Percentiles rank a stretch among this genome's conserved stretches.
These are phyloP conservation scores for Sequoiadendron giganteum DNA, from an alignment of 75 land plant genomes.

Conservation along the genomic window DNA sequence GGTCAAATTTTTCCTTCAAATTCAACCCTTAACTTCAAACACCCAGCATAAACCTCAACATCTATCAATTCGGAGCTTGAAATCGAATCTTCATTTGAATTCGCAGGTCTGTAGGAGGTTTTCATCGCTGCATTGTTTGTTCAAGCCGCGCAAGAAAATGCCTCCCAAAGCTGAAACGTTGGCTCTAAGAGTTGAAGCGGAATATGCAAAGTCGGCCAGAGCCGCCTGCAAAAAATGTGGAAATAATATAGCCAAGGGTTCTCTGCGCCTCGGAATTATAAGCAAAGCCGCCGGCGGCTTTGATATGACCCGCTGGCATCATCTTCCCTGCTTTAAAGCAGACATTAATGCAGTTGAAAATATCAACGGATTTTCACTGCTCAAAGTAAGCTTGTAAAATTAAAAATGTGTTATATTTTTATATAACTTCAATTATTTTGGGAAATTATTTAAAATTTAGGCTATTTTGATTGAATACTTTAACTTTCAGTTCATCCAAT, in stretches of 20 bases:
- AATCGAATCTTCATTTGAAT: background rate
- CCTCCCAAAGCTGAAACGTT: conserved; percentile 13
- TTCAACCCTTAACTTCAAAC: background rate
- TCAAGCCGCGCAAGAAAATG: background rate
- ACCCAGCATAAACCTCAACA: background rate
- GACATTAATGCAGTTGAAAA: conserved; percentile 27
- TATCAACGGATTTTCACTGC: conserved; percentile 49
- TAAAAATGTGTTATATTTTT: background rate
- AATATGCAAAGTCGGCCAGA: conserved; percentile 83
- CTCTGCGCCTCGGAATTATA: conserved; percentile 54
- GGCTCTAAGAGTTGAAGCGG: conserved; percentile 44
- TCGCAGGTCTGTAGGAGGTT: background rate
- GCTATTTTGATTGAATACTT: too few species aligned
- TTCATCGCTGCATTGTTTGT: background rate
- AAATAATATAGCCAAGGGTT: conserved; percentile 37
- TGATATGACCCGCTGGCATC: conserved; percentile 69
- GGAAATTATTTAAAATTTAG: background rate
- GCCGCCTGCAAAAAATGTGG: conserved; percentile 78
- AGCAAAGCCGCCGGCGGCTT: conserved; percentile 52
- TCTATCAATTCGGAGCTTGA: background rate
- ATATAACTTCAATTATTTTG: background rate
- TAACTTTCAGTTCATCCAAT: too few species aligned
- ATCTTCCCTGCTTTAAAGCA: conserved; percentile 42
- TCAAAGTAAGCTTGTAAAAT: conserved; percentile 37
- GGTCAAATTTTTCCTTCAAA: background rate